Percentiles rank a stretch among this genome's conserved stretches.
These are phyloP conservation scores for Penicillium sp. DNA, from an alignment of 2,329 filamentous ascomycete genomes.

Conservation along the genomic window DNA sequence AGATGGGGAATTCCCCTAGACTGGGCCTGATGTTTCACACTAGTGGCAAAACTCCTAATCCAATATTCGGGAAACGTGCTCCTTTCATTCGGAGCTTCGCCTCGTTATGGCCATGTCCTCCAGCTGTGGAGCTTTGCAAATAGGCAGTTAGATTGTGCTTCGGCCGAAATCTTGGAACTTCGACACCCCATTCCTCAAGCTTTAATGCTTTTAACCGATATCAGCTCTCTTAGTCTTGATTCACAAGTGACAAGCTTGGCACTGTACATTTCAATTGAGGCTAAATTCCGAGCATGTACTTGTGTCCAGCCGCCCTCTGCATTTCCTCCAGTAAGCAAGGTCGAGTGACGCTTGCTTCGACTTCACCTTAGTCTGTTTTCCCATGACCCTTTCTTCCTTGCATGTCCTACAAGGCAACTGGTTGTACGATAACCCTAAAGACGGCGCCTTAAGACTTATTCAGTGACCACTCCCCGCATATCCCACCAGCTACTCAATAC, in stretches of 20 bases:
- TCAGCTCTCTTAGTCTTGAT: not conserved
- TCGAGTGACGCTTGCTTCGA: too few relatives aligned
- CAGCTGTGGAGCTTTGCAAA: not conserved
- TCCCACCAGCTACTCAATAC: not conserved
- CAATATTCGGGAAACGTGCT: slow-evolving; percentile 1
- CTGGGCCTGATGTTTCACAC: not conserved
- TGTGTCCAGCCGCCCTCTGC: not conserved
- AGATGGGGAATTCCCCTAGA: not conserved
- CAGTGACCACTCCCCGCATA: not conserved
- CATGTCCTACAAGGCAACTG: not conserved
- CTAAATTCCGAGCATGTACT: slow-evolving; percentile 1
- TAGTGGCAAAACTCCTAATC: not conserved
- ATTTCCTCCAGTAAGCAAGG: not conserved
- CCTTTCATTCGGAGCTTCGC: not conserved
- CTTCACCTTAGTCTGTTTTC: too few relatives aligned
- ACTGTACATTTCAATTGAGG: not conserved
- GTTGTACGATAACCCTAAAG: not conserved
- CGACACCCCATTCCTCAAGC: not conserved
- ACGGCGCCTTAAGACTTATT: not conserved
- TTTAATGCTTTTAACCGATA: not conserved
- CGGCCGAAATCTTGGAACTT: not conserved
- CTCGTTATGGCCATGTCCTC: not conserved
- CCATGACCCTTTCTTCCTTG: not conserved
- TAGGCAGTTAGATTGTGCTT: not conserved
- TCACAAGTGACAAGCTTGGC: not conserved